These are phyloP conservation scores for Dalechampia spathulata DNA, from an alignment of 441 rosid genomes.

Conservation along the genomic window DNA sequence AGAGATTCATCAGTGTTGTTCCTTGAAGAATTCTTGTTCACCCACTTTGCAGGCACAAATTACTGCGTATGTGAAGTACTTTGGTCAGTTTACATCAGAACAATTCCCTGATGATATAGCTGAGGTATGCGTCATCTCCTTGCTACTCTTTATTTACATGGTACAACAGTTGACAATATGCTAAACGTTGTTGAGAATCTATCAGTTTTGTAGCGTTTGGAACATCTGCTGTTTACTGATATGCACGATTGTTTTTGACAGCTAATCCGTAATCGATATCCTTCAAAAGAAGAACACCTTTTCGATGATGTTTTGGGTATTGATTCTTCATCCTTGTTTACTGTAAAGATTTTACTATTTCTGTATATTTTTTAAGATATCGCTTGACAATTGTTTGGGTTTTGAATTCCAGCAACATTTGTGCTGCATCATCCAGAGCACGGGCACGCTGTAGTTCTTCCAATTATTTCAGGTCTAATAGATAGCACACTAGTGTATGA, in stretches of 20 bases:
- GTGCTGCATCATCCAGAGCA: slow-evolving; percentile 99
- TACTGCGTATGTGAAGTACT: slow-evolving; percentile 90
- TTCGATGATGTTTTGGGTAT: slow-evolving; percentile 96
- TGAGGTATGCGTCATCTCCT: slow-evolving; percentile 52
- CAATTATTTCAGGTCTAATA: slow-evolving; percentile 87
- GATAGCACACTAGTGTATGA: slow-evolving; percentile 86
- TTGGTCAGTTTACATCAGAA: slow-evolving; percentile 94
- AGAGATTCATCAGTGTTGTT: no score
- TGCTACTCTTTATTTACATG: background rate
- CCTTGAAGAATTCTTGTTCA: no score
- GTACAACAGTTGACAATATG: background rate
- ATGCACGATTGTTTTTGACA: slow-evolving; percentile 31
- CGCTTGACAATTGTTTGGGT: slow-evolving; percentile 4
- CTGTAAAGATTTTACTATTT: slow-evolving; percentile 1
- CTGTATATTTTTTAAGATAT: background rate
- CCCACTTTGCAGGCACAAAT: slow-evolving; percentile 59
- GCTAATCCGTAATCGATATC: slow-evolving; percentile 86
- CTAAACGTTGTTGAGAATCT: background rate
- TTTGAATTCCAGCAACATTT: slow-evolving; percentile 63
- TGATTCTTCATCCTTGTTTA: slow-evolving; percentile 17
- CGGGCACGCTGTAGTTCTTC: slow-evolving; percentile 97
- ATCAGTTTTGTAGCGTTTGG: slow-evolving; percentile 4
- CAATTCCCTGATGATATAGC: slow-evolving; percentile 94
- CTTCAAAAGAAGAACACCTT: slow-evolving; percentile 72
- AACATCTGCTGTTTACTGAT: slow-evolving; percentile 20